A percentile compares a stretch with the other conserved stretches of the same genome.
Conservation (phyloP, 1,284 basidiomycete species). For the Trametes hirsuta region DNA sequence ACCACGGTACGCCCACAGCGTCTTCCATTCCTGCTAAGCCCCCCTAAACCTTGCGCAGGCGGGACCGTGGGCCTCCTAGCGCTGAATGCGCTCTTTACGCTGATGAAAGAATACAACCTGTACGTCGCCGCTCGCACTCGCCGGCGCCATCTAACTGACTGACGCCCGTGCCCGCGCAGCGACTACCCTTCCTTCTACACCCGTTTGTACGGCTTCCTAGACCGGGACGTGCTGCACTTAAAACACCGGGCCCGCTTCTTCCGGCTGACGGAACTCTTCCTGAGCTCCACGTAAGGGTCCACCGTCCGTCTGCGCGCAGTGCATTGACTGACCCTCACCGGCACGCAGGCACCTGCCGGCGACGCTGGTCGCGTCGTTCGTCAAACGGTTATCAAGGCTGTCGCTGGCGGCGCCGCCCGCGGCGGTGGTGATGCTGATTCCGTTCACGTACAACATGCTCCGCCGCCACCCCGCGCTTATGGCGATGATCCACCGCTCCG, state of each 20-base stretch:
- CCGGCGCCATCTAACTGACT: not conserved
- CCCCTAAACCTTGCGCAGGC: constrained; percentile 46
- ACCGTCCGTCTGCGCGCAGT: not conserved
- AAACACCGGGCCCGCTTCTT: constrained; percentile 96
- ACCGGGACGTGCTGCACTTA: constrained; percentile 86
- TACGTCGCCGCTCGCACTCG: constrained; percentile 43
- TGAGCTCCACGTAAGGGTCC: constrained; percentile 80
- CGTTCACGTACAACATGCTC: constrained; percentile 94
- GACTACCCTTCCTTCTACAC: constrained; percentile 98
- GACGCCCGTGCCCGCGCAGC: constrained; percentile 41
- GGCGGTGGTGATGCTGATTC: constrained; percentile 88
- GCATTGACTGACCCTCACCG: not conserved
- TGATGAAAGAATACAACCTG: constrained; percentile 96
- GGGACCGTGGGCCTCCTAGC: constrained; percentile 90
- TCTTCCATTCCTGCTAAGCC: not conserved
- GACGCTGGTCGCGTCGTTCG: constrained; percentile 89
- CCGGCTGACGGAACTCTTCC: constrained; percentile 88
- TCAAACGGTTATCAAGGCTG: constrained; percentile 88
- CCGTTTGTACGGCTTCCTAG: constrained; percentile 89
- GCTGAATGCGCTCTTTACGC: constrained; percentile 88
- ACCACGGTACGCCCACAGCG: constrained; percentile 58
- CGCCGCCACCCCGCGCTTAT: constrained; percentile 92
- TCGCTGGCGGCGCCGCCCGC: constrained; percentile 88
- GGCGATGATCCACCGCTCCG: constrained; percentile 84
- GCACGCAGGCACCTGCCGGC: constrained; percentile 81